Evolutionary conservation across 2,329 filamentous ascomycete species (phyloP).

Genomic region (Aureobasidium lini): DNA sequence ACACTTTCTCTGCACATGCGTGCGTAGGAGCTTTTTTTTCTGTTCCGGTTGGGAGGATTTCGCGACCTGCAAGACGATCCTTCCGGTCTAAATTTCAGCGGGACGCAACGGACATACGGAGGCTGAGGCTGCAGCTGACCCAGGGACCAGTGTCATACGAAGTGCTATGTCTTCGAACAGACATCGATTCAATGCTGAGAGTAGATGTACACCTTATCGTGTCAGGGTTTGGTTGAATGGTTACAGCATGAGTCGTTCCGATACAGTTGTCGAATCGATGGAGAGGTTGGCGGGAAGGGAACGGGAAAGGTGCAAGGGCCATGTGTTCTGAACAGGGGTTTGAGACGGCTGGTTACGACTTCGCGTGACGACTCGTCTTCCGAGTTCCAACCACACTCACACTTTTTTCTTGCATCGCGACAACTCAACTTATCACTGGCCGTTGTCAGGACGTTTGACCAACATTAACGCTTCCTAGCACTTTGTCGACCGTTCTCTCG

Average conservation of each 20-base stretch:
- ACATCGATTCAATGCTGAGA: background rate
- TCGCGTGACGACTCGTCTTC: background rate
- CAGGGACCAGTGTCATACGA: background rate
- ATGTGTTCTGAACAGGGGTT: background rate
- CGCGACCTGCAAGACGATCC: too few species aligned
- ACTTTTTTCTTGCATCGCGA: background rate
- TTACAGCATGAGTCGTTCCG: background rate
- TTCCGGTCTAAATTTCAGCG: too few species aligned
- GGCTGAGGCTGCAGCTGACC: background rate
- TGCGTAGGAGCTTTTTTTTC: background rate
- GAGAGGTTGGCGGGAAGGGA: background rate
- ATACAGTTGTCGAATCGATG: background rate
- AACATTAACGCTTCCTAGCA: too few species aligned
- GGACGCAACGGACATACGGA: too few species aligned
- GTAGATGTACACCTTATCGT: background rate
- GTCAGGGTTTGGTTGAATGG: background rate
- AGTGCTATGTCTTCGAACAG: background rate
- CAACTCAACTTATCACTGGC: background rate
- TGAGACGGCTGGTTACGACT: background rate
- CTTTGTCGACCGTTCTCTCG: background rate
- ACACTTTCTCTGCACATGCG: background rate
- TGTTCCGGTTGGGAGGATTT: background rate
- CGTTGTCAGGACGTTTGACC: background rate
- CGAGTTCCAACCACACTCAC: background rate
- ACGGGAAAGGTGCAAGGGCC: background rate